Conservation (phyloP, 495 filamentous ascomycete species). For the Elaphomyces granulatus region DNA sequence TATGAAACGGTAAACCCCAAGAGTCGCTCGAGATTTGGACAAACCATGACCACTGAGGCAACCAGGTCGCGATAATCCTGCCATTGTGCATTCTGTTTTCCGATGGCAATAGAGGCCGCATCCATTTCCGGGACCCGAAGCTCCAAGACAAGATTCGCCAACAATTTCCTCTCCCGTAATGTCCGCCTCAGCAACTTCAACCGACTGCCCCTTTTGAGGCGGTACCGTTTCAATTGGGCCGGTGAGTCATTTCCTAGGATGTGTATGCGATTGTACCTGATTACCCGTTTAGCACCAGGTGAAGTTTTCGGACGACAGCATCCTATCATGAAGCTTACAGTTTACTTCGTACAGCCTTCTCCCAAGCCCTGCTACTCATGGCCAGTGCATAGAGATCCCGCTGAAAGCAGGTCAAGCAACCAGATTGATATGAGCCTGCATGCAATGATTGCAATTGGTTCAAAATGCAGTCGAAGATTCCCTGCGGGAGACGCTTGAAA, state of each 20-base stretch:
- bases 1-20: slow-evolving; percentile 57
- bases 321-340: slow-evolving; percentile 36
- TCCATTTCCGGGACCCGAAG: slow-evolving; percentile 54
- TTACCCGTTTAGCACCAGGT: slow-evolving; percentile 7
- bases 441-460: slow-evolving; percentile 37
- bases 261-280: slow-evolving; percentile 54
- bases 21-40: slow-evolving; percentile 68
- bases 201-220: slow-evolving; percentile 50
- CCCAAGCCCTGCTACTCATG: slow-evolving; percentile 50
- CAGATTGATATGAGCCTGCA: slow-evolving; percentile 23
- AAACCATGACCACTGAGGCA: slow-evolving; percentile 72
- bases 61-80: slow-evolving; percentile 56
- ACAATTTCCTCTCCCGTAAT: slow-evolving; percentile 49
- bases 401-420: slow-evolving; percentile 65
- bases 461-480: slow-evolving; percentile 43
- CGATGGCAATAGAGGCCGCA: slow-evolving; percentile 29
- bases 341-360: slow-evolving; percentile 46
- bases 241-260: slow-evolving; percentile 55
- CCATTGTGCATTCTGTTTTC: slow-evolving; percentile 30
- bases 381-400: slow-evolving; percentile 56
- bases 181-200: slow-evolving; percentile 65
- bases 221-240: slow-evolving; percentile 48
- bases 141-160: slow-evolving; percentile 59
- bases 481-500: slow-evolving; percentile 39
- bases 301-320: background rate